Conservation (phyloP, 495 filamentous ascomycete species). For the Penicillium pancosmium region DNA sequence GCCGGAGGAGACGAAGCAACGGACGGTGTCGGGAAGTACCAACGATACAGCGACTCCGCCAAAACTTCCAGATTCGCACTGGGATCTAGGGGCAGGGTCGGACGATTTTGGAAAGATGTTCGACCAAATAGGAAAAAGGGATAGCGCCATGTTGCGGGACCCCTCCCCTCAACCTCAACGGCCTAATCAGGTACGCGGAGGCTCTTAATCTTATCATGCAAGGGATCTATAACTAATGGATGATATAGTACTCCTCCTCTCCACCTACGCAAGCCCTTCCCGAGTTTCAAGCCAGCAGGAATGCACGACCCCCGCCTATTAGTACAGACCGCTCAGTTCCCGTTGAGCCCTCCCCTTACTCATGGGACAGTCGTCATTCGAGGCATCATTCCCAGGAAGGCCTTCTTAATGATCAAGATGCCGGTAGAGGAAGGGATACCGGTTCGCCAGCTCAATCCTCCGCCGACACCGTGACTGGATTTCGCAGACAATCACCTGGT, state of each 20-base stretch:
- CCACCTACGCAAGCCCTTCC: constrained; percentile 19
- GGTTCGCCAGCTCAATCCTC: constrained; percentile 11
- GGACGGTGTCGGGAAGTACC: constrained; percentile 59
- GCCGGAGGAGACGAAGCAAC: constrained; percentile 39
- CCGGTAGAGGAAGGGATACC: neutral
- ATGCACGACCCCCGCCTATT: constrained; percentile 53
- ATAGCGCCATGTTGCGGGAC: constrained; percentile 38
- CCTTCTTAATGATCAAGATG: constrained; percentile 46
- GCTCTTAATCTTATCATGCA: neutral
- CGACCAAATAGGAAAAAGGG: constrained; percentile 59
- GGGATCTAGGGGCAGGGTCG: constrained; percentile 51
- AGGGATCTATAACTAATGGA: constrained; percentile 19
- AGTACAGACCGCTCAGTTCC: constrained; percentile 58
- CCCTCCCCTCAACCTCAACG: constrained; percentile 27
- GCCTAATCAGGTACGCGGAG: constrained; percentile 24
- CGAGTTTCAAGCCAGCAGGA: constrained; percentile 26
- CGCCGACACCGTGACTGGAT: constrained; percentile 17
- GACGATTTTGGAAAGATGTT: constrained; percentile 73
- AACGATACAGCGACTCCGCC: constrained; percentile 71
- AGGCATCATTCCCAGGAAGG: constrained; percentile 68
- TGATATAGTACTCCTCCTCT: constrained; percentile 28
- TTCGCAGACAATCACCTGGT: constrained; percentile 25
- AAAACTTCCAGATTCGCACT: constrained; percentile 61
- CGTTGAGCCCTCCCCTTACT: constrained; percentile 63
- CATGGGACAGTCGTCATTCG: constrained; percentile 70